Evolutionary conservation across 257 asterid genomes (phyloP), one percentile per base, ranked within the genome.

Genomic region (Voacanga thouarsii): DNA sequence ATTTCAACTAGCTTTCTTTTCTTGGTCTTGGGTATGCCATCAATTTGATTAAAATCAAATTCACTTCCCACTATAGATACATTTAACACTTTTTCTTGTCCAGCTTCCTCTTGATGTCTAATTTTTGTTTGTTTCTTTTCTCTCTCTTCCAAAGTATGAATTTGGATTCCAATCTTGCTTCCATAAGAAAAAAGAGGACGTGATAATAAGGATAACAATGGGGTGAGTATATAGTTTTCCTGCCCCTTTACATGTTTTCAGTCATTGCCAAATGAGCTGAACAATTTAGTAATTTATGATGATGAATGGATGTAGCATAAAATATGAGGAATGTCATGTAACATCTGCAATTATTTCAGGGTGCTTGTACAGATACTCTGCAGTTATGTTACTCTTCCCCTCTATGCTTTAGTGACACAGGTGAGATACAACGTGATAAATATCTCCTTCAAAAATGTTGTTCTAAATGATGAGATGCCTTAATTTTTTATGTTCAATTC

Each of bases 341-440:
- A 50, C 19, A 23, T 57, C 68, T 75, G 41, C 24, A 43, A n/a
- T 51, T 79, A 72, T 74, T 33, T 65, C 71, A 91, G 94, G 85
- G 84, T 87, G 23, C 78, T 89, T 59, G 84, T 89, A 68, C 92
- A 89, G 61, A 77, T 89, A 68, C 83, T 89, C 41, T 88, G 92
- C 88, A 89, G 93, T 82, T 89, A 91, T 63, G 92, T 89, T 2
- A 87, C 90, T 75, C 92, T 91, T 59, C 96, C 94, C 44, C 87
- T 87, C 41, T 88, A 89, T 47, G 97, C 94, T 61, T 77, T 91
- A 45, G 93, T 89, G 41, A 87, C 92, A 75, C 97, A 89, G 90
- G 93, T 89, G 33, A 79, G 60, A 41, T 4, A 30, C 16, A 8
- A 50, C 30, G 9, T 21, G 4, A 65, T 44, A 8, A 7, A 47